These are phyloP conservation scores for Acanthamoeba culbertsoni DNA, from an alignment of 208 protist species.

Conservation along the genomic window DNA sequence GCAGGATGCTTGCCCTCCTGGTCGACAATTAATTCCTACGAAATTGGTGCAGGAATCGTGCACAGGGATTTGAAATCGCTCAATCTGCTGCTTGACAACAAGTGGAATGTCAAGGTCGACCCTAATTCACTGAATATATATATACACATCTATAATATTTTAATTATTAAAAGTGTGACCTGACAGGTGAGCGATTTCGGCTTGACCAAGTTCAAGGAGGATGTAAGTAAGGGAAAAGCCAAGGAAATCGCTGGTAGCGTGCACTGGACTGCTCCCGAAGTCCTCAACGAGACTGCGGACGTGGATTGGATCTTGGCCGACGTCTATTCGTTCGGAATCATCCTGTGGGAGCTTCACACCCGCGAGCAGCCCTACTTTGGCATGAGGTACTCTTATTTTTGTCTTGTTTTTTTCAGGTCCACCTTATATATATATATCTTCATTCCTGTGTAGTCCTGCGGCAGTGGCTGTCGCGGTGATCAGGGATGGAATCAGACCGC, in stretches of 20 bases:
- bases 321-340: slow-evolving; percentile 5
- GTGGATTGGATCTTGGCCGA: neutral
- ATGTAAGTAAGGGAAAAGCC: neutral
- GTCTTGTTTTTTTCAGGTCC: too few species aligned
- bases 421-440: too few species aligned
- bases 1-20: neutral
- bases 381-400: neutral
- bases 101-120: slow-evolving; percentile 36
- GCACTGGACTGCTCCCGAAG: slow-evolving; percentile 24
- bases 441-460: too few species aligned
- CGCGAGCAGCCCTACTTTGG: neutral
- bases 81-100: slow-evolving; percentile 34
- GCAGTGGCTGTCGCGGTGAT: neutral
- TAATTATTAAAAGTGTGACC: too few species aligned
- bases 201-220: slow-evolving; percentile 27
- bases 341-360: slow-evolving; percentile 12
- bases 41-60: too few species aligned
- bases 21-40: too few species aligned
- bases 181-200: slow-evolving; percentile 35
- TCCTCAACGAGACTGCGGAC: neutral
- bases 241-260: neutral
- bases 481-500: neutral
- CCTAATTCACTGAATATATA: neutral
- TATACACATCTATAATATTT: too few species aligned
- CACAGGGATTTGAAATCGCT: neutral